These are phyloP conservation scores for Cydonia oblonga DNA, from an alignment of 331 rosid genomes.

Conservation along the genomic window DNA sequence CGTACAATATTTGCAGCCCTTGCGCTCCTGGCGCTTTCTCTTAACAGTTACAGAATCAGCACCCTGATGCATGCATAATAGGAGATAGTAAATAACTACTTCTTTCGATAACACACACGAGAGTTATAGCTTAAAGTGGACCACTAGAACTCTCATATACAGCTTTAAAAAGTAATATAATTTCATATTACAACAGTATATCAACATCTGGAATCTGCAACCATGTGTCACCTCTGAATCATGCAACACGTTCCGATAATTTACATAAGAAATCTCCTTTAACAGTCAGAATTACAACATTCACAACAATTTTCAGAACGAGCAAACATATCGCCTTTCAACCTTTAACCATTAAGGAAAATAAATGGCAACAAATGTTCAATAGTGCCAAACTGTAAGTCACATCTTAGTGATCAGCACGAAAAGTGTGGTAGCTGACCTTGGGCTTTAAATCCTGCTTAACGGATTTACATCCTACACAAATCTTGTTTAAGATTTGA, in stretches of 20 bases:
- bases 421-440: slow-evolving; percentile 51
- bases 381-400: background rate
- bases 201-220: background rate
- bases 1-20: slow-evolving; percentile 65
- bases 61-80: slow-evolving; percentile 39
- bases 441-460: slow-evolving; percentile 39
- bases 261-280: background rate
- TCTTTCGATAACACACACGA: background rate
- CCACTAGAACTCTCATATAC: background rate
- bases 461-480: slow-evolving; percentile 72
- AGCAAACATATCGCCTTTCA: background rate
- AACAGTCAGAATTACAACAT: background rate
- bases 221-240: background rate
- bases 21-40: slow-evolving; percentile 9
- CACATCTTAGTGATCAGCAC: slow-evolving; percentile 12
- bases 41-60: slow-evolving; percentile 17
- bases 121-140: background rate
- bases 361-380: background rate
- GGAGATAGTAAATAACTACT: slow-evolving; percentile 1
- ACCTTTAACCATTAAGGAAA: background rate
- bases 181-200: background rate
- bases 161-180: background rate
- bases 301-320: background rate
- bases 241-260: background rate
- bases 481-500: slow-evolving; percentile 68